Conservation (phyloP, 345 rosid genomes). For the Eucalyptus coolabah region DNA sequence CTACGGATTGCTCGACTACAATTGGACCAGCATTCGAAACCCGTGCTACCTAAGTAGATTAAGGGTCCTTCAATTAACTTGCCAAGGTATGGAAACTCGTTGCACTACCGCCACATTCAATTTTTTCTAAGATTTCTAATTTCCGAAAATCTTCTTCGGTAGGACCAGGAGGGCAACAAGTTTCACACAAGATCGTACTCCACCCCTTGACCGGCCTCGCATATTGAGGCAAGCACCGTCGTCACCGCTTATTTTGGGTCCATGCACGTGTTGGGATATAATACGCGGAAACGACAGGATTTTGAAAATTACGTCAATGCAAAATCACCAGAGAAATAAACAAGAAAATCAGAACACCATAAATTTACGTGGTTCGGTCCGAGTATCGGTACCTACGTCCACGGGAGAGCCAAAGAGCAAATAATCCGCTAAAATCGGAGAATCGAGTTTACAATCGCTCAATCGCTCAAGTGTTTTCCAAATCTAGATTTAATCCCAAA, state of each 20-base stretch:
- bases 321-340: too few species aligned
- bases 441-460: too few species aligned
- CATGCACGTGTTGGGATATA: not conserved
- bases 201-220: slow-evolving; percentile 6
- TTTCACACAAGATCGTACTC: not conserved
- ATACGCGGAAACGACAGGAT: too few species aligned
- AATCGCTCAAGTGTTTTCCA: too few species aligned
- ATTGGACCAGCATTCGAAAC: slow-evolving; percentile 6
- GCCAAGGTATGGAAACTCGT: not conserved
- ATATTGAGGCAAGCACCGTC: not conserved
- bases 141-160: not conserved
- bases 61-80: not conserved
- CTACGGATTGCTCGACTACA: slow-evolving; percentile 13
- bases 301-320: too few species aligned
- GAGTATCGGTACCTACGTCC: too few species aligned
- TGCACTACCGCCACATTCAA: too few species aligned
- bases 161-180: not conserved
- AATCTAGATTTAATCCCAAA: too few species aligned
- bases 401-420: too few species aligned
- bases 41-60: not conserved
- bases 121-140: not conserved
- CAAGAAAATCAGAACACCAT: too few species aligned
- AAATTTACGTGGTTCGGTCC: too few species aligned
- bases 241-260: not conserved
- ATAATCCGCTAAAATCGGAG: too few species aligned